A percentile compares a stretch with the other conserved stretches of the same genome.
Evolutionary conservation across 305 asterid species (phyloP).

Genomic region (Fraxinus sp.): DNA sequence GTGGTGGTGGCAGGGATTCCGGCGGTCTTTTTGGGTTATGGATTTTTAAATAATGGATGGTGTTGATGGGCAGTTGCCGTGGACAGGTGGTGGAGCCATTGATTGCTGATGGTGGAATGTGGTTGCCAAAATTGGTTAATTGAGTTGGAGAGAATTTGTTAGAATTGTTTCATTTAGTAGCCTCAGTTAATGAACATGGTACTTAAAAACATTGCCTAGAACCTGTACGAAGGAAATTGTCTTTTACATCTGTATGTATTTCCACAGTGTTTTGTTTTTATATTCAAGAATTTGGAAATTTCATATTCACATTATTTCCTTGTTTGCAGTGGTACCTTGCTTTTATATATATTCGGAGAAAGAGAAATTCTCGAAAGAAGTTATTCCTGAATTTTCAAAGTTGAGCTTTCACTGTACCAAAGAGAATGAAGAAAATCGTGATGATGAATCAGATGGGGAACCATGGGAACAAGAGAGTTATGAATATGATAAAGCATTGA

Average conservation of each 20-base stretch:
- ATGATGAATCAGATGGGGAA: conserved; percentile 48
- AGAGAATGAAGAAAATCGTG: conserved; percentile 40
- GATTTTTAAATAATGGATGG: too few species aligned
- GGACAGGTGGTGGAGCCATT: too few species aligned
- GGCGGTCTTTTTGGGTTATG: too few species aligned
- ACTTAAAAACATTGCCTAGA: background rate
- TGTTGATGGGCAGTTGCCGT: too few species aligned
- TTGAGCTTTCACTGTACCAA: conserved; percentile 23
- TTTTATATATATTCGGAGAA: conserved; percentile 65
- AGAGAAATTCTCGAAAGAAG: conserved; percentile 50
- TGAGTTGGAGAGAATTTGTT: background rate
- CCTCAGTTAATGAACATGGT: background rate
- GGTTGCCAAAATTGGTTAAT: background rate
- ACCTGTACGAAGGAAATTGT: background rate
- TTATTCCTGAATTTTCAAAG: conserved; percentile 35
- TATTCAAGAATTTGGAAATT: background rate
- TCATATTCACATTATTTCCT: conserved; percentile 16
- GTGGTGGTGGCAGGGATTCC: too few species aligned
- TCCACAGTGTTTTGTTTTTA: background rate
- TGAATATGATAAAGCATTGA: conserved; percentile 74
- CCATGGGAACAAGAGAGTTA: conserved; percentile 72
- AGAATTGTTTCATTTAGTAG: background rate
- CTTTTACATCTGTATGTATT: background rate
- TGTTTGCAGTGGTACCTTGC: conserved; percentile 74
- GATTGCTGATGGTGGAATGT: too few species aligned